Percentiles rank a stretch among this genome's conserved stretches.
phyloP scores from a whole-genome alignment of 768 basidiomycete genomes.

The Leccinellum luteum region DNA sequence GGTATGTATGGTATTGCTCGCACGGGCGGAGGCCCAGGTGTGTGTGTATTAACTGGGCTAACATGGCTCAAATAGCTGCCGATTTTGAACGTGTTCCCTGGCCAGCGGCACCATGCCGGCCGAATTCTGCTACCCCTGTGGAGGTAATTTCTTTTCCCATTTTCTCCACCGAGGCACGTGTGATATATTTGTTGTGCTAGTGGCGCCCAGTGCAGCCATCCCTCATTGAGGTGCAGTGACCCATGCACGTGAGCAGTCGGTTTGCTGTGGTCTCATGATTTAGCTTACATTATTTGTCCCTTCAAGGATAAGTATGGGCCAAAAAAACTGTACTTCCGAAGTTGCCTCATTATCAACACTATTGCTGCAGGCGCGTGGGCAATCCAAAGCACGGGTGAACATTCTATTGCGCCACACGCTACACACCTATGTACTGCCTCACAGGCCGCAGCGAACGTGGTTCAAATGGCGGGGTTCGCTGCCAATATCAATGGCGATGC shows the following conservation, averaged over 20 bases:
- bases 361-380: background rate
- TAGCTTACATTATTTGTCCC: background rate
- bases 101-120: background rate
- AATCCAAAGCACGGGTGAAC: background rate
- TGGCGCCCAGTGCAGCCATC: background rate
- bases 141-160: constrained; percentile 6
- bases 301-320: background rate
- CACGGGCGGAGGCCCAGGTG: background rate
- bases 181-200: background rate
- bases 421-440: no score
- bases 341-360: background rate
- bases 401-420: background rate
- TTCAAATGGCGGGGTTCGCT: constrained; percentile 19
- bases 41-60: no score
- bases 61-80: constrained; percentile 16
- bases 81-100: constrained; percentile 19
- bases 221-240: background rate
- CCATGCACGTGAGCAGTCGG: background rate
- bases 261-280: background rate
- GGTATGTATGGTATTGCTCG: constrained; percentile 10
- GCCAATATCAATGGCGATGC: constrained; percentile 12
- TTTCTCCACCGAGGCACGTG: background rate
- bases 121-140: background rate
- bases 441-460: constrained; percentile 7
- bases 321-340: background rate